phyloP scores from a whole-genome alignment of 495 filamentous ascomycete species.

The Gamarada debralockiae region DNA sequence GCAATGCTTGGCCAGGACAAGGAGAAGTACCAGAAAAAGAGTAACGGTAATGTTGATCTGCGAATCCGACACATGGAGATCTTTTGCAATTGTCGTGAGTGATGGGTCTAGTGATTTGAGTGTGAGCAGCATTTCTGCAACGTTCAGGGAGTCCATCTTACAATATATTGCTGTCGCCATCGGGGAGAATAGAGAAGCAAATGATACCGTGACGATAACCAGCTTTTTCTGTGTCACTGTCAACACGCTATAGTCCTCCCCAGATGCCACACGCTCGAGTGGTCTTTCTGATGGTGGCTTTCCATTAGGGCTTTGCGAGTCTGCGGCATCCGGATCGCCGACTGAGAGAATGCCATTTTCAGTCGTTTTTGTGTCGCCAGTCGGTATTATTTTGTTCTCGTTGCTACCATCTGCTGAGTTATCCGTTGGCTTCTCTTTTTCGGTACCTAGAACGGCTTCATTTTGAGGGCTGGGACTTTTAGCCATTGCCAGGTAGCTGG shows the following conservation, averaged over 20 bases:
- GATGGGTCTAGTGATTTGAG: slow-evolving; percentile 13
- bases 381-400: too few relatives aligned
- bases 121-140: background rate
- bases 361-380: too few relatives aligned
- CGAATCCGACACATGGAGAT: slow-evolving; percentile 14
- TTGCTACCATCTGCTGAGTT: too few relatives aligned
- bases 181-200: slow-evolving; percentile 65
- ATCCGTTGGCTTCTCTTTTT: too few relatives aligned
- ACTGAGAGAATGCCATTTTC: too few relatives aligned
- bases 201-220: slow-evolving; percentile 57
- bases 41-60: slow-evolving; percentile 23
- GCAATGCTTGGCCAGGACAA: slow-evolving; percentile 15
- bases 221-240: slow-evolving; percentile 51
- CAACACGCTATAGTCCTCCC: slow-evolving; percentile 34
- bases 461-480: too few relatives aligned
- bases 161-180: slow-evolving; percentile 67
- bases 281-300: slow-evolving; percentile 8
- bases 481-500: too few relatives aligned
- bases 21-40: slow-evolving; percentile 22
- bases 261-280: slow-evolving; percentile 1
- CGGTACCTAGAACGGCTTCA: too few relatives aligned
- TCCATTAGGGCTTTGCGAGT: background rate
- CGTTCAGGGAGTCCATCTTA: background rate
- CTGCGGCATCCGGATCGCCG: too few relatives aligned
- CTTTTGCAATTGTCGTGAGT: slow-evolving; percentile 16